Evolutionary conservation across 2,329 filamentous ascomycete genomes (phyloP).

Genomic region (Fusarium verrucosum): DNA sequence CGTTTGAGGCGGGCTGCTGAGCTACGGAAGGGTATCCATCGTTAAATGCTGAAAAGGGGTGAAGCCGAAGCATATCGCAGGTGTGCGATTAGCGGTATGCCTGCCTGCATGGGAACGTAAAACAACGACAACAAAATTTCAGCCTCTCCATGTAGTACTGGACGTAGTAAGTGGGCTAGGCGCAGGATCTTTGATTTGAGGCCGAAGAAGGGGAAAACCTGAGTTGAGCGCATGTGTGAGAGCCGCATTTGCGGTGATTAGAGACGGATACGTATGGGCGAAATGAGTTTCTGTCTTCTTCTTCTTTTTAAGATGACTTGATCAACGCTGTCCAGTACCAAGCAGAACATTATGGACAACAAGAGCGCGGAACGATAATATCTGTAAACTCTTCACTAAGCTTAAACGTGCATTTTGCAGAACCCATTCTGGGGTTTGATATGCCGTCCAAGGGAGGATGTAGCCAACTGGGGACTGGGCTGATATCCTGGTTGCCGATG

Average conservation of each 20-base stretch:
- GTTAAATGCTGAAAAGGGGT: neutral
- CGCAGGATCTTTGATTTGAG: slow-evolving; percentile 21
- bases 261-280: neutral
- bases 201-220: neutral
- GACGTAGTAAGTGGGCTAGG: neutral
- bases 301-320: neutral
- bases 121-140: slow-evolving; percentile 20
- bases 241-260: slow-evolving; percentile 1
- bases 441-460: neutral
- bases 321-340: slow-evolving; percentile 11
- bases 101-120: neutral
- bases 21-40: slow-evolving; percentile 1
- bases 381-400: neutral
- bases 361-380: neutral
- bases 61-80: neutral
- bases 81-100: slow-evolving; percentile 12
- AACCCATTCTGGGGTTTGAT: neutral
- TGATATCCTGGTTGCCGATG: neutral
- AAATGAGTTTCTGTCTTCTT: slow-evolving; percentile 1
- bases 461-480: neutral
- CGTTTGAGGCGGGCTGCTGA: neutral
- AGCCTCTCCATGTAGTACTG: slow-evolving; percentile 17
- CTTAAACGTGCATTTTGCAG: neutral
- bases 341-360: neutral
- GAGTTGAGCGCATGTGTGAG: slow-evolving; percentile 5